Conservation (phyloP, 2,329 filamentous ascomycete genomes). For the Fusarium staphyleae region DNA sequence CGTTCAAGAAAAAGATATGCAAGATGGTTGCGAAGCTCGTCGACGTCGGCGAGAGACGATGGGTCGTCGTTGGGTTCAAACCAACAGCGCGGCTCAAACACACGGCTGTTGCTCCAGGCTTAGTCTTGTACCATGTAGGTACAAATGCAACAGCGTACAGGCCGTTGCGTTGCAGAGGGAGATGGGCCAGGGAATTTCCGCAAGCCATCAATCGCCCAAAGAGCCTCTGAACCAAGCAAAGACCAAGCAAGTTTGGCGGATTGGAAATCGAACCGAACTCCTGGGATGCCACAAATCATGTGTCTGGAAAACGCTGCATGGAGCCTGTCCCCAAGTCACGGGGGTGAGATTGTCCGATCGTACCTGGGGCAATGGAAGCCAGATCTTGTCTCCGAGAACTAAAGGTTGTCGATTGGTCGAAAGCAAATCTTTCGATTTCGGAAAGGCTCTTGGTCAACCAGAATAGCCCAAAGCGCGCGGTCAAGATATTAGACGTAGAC, state of each 20-base stretch:
- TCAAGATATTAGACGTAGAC: conserved; percentile 7
- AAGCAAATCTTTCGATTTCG: conserved; percentile 9
- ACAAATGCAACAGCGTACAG: conserved; percentile 15
- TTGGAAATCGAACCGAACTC: conserved; percentile 35
- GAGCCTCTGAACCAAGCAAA: conserved; percentile 14
- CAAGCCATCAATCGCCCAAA: conserved; percentile 26
- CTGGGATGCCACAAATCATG: conserved; percentile 47
- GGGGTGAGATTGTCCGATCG: conserved; percentile 36
- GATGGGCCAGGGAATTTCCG: conserved; percentile 27
- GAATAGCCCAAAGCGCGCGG: conserved; percentile 15
- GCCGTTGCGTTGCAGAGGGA: conserved; percentile 14
- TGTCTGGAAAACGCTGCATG: conserved; percentile 39
- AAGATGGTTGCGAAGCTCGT: neutral
- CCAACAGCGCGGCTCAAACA: conserved; percentile 22
- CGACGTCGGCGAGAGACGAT: neutral
- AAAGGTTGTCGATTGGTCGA: conserved; percentile 25
- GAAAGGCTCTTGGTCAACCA: conserved; percentile 6
- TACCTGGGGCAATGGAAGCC: conserved; percentile 36
- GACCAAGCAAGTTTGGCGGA: conserved; percentile 22
- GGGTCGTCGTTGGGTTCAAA: neutral
- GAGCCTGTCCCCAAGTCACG: conserved; percentile 34
- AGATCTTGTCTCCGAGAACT: conserved; percentile 29
- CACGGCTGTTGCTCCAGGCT: conserved; percentile 9
- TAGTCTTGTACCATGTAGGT: conserved; percentile 12
- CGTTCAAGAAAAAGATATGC: conserved; percentile 2